Conservation (phyloP, 2,329 filamentous ascomycete species). For the Aspergillus calidoustus region DNA sequence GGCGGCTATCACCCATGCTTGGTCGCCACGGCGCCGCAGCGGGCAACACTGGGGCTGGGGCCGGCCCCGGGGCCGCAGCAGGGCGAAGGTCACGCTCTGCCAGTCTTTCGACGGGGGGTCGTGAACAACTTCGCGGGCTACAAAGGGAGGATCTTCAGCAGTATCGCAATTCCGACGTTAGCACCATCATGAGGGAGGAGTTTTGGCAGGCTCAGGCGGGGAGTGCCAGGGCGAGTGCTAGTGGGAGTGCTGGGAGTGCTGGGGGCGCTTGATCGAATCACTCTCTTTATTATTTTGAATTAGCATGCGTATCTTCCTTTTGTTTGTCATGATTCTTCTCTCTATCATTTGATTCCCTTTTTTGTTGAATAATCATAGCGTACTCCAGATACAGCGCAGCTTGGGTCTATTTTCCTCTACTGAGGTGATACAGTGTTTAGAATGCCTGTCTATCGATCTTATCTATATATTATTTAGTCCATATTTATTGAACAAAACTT, state of each 20-base stretch:
- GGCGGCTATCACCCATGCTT: slow-evolving; percentile 25
- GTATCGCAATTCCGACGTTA: slow-evolving; percentile 46
- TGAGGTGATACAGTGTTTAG: background rate
- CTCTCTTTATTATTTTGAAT: background rate
- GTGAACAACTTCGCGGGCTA: slow-evolving; percentile 39
- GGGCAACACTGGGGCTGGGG: background rate
- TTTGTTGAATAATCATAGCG: background rate
- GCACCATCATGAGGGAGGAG: slow-evolving; percentile 40
- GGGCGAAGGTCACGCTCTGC: slow-evolving; percentile 19
- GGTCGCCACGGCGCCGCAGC: slow-evolving; percentile 8
- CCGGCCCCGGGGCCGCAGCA: background rate
- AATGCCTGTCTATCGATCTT: background rate
- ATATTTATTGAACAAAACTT: background rate
- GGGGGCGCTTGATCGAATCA: background rate
- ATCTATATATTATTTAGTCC: background rate
- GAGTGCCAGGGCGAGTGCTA: background rate
- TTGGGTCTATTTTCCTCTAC: background rate
- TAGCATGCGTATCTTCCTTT: background rate
- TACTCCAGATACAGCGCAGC: background rate
- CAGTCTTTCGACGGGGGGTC: slow-evolving; percentile 33
- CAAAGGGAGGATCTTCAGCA: slow-evolving; percentile 39
- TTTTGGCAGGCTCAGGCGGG: slow-evolving; percentile 22
- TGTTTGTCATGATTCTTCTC: background rate
- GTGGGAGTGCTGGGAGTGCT: background rate
- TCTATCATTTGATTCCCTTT: background rate